Evolutionary conservation across 495 filamentous ascomycete genomes (phyloP), one percentile per base, ranked within the genome.

Genomic region (Xylaria longipes): DNA sequence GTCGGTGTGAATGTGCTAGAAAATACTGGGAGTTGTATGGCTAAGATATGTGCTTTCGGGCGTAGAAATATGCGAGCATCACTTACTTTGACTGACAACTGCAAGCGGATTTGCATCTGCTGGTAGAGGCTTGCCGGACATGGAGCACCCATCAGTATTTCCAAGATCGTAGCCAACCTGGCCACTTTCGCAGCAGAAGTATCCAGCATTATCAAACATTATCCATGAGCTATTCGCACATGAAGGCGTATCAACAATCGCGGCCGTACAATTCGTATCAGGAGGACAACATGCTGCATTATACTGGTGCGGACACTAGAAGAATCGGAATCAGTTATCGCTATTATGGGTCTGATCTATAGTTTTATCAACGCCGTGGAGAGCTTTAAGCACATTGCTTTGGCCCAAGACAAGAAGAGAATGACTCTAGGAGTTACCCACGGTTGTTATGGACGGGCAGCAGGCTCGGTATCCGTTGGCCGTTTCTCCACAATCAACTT

Each of bases 141-240:
- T 39, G n/a, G 63, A 70, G 48, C 73, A 75, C 5, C 73, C 73
- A 45, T 75, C 63, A 37, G 66, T 37, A 25, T 48, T 39, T n/a
- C 45, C 6, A 5, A 27, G 35, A 31, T 73, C 68, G 25, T 70
- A 75, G 7, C 73, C 73, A 12, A 75, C 71, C 54, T 72, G 63
- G 3, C 62, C 60, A 14, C 35, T 45, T 35, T 70, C 71, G 71
- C 73, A 75, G 63, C 73, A 75, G 46, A 75, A 75, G 39, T 62
- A 73, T 20, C 73, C 73, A 9, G 1, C 56, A 22, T 75, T 75
- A 22, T 75, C 71, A 33, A 63, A 75, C 73, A 75, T 75, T 33
- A 50, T 52, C 73, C 73, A 75, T 22, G 73, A 73, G 29, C 25
- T 22, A 22, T 75, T 71, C 61, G 73, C 73, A 56, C 73, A 75